Evolutionary conservation across 768 basidiomycete genomes (phyloP), one percentile per base, ranked within the genome.

Genomic region (Dendrothele bispora): DNA sequence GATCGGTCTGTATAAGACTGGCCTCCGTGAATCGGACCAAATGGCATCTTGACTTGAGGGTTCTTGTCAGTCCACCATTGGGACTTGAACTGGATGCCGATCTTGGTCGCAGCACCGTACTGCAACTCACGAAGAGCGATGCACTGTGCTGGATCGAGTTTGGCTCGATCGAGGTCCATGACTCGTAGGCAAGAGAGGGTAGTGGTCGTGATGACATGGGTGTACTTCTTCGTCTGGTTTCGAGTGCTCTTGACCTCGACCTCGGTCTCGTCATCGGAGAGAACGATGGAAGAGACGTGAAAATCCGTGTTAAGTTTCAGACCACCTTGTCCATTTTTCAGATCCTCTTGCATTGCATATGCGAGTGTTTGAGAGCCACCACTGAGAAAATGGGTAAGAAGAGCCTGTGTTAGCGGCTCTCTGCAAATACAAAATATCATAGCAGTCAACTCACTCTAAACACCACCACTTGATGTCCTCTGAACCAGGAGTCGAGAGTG

Each of bases 1-100:
- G 68, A 70, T 15, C 64, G 55, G 53, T 77, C 75, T 1, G 73
- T 78, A 52, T 52, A 63, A 3, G 72, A 64, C 51, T 68, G 67
- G 0, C 75, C 75, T 4, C 76, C 75, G 7, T 66, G 43, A 22
- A 72, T 69, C 36, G 59, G 55, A 30, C 66, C 29, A 20, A 50
- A 52, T 1, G 48, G 46, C 1, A 59, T 58, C 10, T 55, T 46
- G n/a, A n/a, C n/a, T 15, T 40, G 46, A 35, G 63, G 58, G n/a
- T 46, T 49, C 7, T 39, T 46, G 1, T 55, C 64, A 20, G 54
- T 64, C 70, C 70, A 72, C 69, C 71, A 72, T 15, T 53, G 41
- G 6, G 55, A 52, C 30, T 51, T 64, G 59, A 72, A 72, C 29
- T 58, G 60, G 20, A 72, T 60, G 15, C 69, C 70, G 38, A 72